phyloP scores from a whole-genome alignment of 78 protist species.

The Mastigamoeba balamuthi region DNA sequence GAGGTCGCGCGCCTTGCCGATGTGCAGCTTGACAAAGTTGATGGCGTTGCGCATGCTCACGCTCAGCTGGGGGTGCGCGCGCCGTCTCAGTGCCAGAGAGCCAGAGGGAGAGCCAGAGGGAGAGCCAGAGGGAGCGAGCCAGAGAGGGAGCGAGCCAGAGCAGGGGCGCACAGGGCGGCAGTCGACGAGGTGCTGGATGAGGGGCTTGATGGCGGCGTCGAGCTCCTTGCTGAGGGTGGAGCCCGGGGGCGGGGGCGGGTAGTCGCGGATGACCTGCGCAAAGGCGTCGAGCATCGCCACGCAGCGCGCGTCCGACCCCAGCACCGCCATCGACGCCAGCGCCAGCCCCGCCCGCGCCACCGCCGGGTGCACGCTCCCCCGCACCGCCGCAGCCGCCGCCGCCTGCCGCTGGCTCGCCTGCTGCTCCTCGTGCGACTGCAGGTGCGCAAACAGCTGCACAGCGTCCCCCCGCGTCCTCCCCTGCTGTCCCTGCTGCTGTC shows the following conservation, averaged over 20 bases:
- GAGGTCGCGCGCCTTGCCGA: not conserved
- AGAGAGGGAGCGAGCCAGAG: not conserved
- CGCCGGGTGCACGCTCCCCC: slow-evolving; percentile 57
- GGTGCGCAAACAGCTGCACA: slow-evolving; percentile 65
- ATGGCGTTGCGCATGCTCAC: slow-evolving; percentile 72
- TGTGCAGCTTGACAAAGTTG: slow-evolving; percentile 31
- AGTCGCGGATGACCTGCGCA: slow-evolving; percentile 35
- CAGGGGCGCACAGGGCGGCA: slow-evolving; percentile 46
- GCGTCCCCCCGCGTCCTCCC: not conserved
- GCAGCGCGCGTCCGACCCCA: slow-evolving; percentile 68
- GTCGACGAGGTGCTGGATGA: slow-evolving; percentile 64
- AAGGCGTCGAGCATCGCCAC: slow-evolving; percentile 69
- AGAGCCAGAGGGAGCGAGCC: not conserved
- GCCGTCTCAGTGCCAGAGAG: not conserved
- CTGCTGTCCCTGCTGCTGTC: not conserved
- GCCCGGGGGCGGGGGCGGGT: slow-evolving; percentile 6
- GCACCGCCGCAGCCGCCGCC: slow-evolving; percentile 9
- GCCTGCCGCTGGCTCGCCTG: no score
- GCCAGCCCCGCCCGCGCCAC: slow-evolving; percentile 59
- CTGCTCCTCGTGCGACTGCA: slow-evolving; percentile 56
- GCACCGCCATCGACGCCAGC: slow-evolving; percentile 43
- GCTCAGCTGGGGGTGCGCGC: slow-evolving; percentile 31
- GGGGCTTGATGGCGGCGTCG: slow-evolving; percentile 21
- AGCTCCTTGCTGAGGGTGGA: slow-evolving; percentile 32
- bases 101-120: not conserved